Percentiles rank a stretch among this genome's conserved stretches.
phyloP scores from a whole-genome alignment of 257 asterid genomes.

The Solanum pinnatisectum region DNA sequence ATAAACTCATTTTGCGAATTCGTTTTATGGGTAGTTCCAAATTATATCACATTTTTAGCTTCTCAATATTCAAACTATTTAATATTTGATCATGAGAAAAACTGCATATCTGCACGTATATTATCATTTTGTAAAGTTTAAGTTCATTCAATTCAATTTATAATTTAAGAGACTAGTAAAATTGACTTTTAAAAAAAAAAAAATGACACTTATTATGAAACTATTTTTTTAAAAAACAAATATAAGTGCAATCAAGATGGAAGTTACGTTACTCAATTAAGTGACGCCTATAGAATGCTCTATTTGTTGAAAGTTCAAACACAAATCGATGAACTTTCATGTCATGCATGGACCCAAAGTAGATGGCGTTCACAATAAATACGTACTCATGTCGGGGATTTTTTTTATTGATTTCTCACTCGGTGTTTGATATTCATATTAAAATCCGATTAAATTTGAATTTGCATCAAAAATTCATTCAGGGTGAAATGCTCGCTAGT shows the following conservation, averaged over 20 bases:
- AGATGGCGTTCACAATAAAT: background rate
- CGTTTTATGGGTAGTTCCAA: background rate
- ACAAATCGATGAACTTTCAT: background rate
- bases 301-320: background rate
- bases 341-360: background rate
- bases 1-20: background rate
- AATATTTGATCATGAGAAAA: background rate
- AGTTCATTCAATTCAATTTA: background rate
- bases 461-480: accelerated
- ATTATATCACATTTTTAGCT: background rate
- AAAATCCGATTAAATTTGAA: no score
- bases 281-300: background rate
- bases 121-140: background rate
- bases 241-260: background rate
- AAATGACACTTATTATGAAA: background rate
- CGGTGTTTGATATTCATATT: no score
- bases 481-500: accelerated
- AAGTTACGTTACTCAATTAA: background rate
- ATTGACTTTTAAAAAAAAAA: background rate
- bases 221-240: background rate
- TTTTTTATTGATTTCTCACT: background rate
- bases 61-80: background rate
- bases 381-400: background rate
- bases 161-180: background rate
- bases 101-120: background rate